Percentiles rank a stretch among this genome's conserved stretches.
These are phyloP conservation scores for Punctularia strigosozonata DNA, from an alignment of 768 basidiomycete genomes.

Conservation along the genomic window DNA sequence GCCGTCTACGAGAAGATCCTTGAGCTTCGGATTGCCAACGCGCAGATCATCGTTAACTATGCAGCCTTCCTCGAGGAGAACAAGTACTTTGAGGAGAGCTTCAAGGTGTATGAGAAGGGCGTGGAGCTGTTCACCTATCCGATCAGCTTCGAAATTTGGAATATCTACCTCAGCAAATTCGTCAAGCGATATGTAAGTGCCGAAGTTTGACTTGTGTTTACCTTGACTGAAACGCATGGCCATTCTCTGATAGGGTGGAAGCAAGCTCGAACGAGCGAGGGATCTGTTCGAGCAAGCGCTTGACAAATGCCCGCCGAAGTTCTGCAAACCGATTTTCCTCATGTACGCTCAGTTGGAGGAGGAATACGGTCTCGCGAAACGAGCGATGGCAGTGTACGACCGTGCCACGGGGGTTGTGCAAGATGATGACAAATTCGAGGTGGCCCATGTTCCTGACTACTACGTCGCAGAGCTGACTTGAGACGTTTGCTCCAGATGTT, in stretches of 20 bases:
- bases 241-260: constrained; percentile 54
- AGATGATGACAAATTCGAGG: constrained; percentile 92
- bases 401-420: constrained; percentile 80
- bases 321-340: constrained; percentile 88
- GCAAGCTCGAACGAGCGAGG: constrained; percentile 90
- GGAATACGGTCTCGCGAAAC: constrained; percentile 88
- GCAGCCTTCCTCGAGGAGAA: constrained; percentile 96
- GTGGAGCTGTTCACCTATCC: constrained; percentile 97
- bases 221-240: not conserved
- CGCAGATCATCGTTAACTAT: constrained; percentile 95
- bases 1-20: constrained; percentile 93
- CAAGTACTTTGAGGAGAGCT: constrained; percentile 96
- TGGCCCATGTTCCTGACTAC: constrained; percentile 21
- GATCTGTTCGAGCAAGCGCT: constrained; percentile 97
- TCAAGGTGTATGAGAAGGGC: constrained; percentile 96
- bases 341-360: constrained; percentile 97
- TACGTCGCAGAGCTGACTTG: not conserved
- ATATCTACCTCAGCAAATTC: constrained; percentile 96
- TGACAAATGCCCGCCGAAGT: constrained; percentile 91
- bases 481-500: constrained; percentile 56
- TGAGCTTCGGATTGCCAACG: constrained; percentile 94
- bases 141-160: constrained; percentile 98
- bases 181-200: constrained; percentile 83
- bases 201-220: constrained; percentile 1
- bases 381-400: constrained; percentile 93